Conservation (phyloP, 805 yeast species). For the Ogataea sp. region DNA sequence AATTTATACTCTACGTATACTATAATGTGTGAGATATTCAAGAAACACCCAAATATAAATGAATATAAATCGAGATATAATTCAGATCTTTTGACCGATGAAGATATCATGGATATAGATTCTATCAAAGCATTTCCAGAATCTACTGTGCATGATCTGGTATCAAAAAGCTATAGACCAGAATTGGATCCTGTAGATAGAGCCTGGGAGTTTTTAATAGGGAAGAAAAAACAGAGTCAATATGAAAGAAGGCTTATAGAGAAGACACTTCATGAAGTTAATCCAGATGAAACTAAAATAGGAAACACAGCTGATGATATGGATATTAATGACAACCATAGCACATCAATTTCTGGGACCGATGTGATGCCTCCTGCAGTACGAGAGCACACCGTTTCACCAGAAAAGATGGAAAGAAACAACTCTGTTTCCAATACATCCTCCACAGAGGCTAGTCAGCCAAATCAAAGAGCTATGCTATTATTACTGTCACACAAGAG, state of each 20-base stretch:
- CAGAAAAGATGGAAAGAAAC: not conserved
- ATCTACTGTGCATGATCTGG: not conserved
- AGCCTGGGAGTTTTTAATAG: slow-evolving; percentile 41
- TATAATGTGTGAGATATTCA: slow-evolving; percentile 20
- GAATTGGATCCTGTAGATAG: not conserved
- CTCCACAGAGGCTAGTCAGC: not conserved
- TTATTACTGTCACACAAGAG: slow-evolving; percentile 30
- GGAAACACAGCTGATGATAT: not conserved
- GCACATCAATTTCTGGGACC: too few species aligned
- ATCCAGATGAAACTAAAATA: not conserved
- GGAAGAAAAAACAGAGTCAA: slow-evolving; percentile 41
- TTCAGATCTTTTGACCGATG: slow-evolving; percentile 25
- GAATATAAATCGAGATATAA: slow-evolving; percentile 21
- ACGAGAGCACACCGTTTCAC: not conserved
- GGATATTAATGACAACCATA: too few species aligned
- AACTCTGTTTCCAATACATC: too few species aligned
- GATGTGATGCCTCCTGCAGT: not conserved
- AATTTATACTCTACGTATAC: slow-evolving; percentile 19
- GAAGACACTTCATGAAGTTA: too few species aligned
- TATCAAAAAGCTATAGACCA: not conserved
- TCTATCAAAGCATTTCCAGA: slow-evolving; percentile 26
- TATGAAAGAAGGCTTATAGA: slow-evolving; percentile 39
- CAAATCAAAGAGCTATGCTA: too few species aligned
- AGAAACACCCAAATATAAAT: slow-evolving; percentile 12
- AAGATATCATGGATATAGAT: slow-evolving; percentile 26